Evolutionary conservation across 768 basidiomycete genomes (phyloP).

Genomic region (Amanita pallidorosea): DNA sequence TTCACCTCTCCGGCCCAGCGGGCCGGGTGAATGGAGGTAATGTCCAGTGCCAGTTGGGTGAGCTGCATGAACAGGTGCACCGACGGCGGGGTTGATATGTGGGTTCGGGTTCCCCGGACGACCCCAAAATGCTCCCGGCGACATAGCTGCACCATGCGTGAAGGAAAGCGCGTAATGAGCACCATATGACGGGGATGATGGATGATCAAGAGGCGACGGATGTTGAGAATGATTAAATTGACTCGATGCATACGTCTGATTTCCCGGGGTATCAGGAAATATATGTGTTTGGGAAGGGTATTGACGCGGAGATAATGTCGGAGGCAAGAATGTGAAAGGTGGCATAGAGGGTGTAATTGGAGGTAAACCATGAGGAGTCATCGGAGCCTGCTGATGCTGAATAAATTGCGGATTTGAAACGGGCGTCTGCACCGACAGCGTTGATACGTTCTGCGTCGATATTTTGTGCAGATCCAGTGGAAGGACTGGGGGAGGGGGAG

Average conservation of each 20-base stretch:
- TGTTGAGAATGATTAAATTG: constrained; percentile 1
- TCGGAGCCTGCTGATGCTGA: constrained; percentile 20
- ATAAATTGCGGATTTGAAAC: constrained; percentile 23
- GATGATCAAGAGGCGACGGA: constrained; percentile 8
- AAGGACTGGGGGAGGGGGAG: constrained; percentile 41
- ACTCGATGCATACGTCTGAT: neutral
- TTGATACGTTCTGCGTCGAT: constrained; percentile 10
- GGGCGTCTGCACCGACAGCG: constrained; percentile 16
- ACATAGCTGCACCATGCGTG: constrained; percentile 65
- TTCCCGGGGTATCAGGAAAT: neutral
- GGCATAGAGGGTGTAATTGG: constrained; percentile 98
- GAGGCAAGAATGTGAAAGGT: constrained; percentile 74
- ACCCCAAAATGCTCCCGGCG: constrained; percentile 68
- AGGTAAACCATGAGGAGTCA: constrained; percentile 76
- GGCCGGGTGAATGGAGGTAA: neutral
- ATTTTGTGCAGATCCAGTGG: constrained; percentile 12
- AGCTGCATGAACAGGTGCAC: constrained; percentile 29
- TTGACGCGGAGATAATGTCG: constrained; percentile 19
- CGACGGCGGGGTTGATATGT: constrained; percentile 34
- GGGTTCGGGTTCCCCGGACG: constrained; percentile 36
- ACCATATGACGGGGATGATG: constrained; percentile 3
- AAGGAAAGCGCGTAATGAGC: constrained; percentile 23
- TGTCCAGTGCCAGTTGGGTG: neutral
- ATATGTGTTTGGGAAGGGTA: constrained; percentile 8
- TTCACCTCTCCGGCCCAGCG: neutral